Conservation (phyloP, 768 basidiomycete species). For the Suillus variegatus region DNA sequence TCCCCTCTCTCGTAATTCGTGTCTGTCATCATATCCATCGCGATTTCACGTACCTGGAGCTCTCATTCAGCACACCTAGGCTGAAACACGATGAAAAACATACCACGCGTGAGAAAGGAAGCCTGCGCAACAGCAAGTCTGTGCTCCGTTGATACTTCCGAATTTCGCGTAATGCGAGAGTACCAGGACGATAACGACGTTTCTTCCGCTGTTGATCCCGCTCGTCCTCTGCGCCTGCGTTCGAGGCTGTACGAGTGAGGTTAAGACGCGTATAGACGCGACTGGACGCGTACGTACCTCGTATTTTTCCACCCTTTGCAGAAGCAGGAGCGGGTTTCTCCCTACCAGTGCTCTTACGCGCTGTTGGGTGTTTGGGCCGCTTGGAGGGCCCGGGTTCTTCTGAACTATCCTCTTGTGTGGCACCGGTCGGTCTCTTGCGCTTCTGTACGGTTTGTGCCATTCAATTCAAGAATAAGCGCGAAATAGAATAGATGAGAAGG, state of each 20-base stretch:
- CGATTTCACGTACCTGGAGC: slow-evolving; percentile 92
- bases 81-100: slow-evolving; percentile 32
- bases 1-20: slow-evolving; percentile 57
- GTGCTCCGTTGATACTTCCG: slow-evolving; percentile 94
- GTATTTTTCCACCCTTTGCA: slow-evolving; percentile 21
- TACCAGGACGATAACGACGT: slow-evolving; percentile 85
- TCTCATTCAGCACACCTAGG: slow-evolving; percentile 6
- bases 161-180: slow-evolving; percentile 88
- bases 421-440: slow-evolving; percentile 40
- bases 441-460: slow-evolving; percentile 78
- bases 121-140: slow-evolving; percentile 81
- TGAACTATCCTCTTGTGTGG: slow-evolving; percentile 42
- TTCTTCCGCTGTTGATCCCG: slow-evolving; percentile 39
- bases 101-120: slow-evolving; percentile 92
- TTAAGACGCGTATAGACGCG: slow-evolving; percentile 4
- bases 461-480: slow-evolving; percentile 9
- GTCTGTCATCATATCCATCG: slow-evolving; percentile 85
- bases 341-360: slow-evolving; percentile 85
- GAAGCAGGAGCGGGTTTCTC: slow-evolving; percentile 39
- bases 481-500: slow-evolving; percentile 6
- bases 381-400: slow-evolving; percentile 41
- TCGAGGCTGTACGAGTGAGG: slow-evolving; percentile 19
- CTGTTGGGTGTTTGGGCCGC: slow-evolving; percentile 58
- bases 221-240: slow-evolving; percentile 25
- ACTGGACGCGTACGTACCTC: slow-evolving; percentile 27